Evolutionary conservation across 805 yeast species (phyloP).

Genomic region (Suhomyces sp.): DNA sequence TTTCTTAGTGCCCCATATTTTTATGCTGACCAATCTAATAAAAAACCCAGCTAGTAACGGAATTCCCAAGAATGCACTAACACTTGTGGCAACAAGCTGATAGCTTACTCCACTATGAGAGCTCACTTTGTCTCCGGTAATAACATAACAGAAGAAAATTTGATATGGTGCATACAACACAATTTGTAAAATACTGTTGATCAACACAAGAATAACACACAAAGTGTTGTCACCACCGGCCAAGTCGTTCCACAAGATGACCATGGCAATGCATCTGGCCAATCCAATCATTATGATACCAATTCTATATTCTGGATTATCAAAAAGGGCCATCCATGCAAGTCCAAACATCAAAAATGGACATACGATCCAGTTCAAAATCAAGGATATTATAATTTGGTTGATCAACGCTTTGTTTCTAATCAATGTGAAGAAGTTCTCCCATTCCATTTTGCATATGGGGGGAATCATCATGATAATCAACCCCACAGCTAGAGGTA

Average conservation of each 20-base stretch:
- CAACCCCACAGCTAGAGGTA: constrained; percentile 50
- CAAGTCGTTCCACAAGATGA: constrained; percentile 55
- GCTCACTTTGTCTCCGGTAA: constrained; percentile 29
- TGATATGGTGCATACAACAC: constrained; percentile 54
- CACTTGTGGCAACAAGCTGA: constrained; percentile 45
- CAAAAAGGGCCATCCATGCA: constrained; percentile 52
- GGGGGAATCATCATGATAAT: constrained; percentile 60
- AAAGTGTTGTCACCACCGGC: constrained; percentile 51
- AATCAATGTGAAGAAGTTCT: constrained; percentile 26
- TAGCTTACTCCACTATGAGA: constrained; percentile 21
- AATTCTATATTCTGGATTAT: constrained; percentile 46
- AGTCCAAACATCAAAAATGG: constrained; percentile 58
- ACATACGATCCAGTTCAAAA: constrained; percentile 55
- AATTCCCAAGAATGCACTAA: constrained; percentile 53
- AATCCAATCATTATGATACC: constrained; percentile 61
- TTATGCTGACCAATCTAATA: constrained; percentile 32
- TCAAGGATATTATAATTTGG: constrained; percentile 29
- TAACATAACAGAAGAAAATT: constrained; percentile 46
- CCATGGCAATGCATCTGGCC: constrained; percentile 66
- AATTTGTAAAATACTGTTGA: constrained; percentile 52
- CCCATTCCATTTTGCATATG: constrained; percentile 55
- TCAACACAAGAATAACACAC: constrained; percentile 52
- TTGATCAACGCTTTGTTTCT: constrained; percentile 6
- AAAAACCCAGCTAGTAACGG: constrained; percentile 49
- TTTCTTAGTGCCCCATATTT: constrained; percentile 26